Evolutionary conservation across 768 basidiomycete species (phyloP).

Genomic region (Dioszegia crocea): DNA sequence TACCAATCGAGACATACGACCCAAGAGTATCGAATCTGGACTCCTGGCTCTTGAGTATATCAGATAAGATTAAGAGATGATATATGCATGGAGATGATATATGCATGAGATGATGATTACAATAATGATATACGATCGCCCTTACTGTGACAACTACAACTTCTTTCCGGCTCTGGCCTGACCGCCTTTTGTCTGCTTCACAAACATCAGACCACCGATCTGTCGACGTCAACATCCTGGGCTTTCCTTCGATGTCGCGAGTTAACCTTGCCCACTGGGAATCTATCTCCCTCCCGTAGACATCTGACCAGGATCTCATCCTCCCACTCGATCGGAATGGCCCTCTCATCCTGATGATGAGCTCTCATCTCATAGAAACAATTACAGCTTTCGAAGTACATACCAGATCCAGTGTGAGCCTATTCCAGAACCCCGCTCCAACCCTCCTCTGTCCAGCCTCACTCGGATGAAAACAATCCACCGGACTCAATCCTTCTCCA

Average conservation of each 20-base stretch:
- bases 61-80: neutral
- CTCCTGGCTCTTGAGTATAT: neutral
- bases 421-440: conserved; percentile 45
- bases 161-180: too few relatives aligned
- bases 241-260: too few relatives aligned
- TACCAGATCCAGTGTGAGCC: conserved; percentile 30
- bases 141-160: too few relatives aligned
- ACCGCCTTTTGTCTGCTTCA: too few relatives aligned
- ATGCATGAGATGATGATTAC: neutral
- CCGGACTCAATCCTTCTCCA: conserved; percentile 30
- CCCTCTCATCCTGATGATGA: conserved; percentile 22
- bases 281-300: conserved; percentile 35
- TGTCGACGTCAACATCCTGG: too few relatives aligned
- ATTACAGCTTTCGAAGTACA: conserved; percentile 5
- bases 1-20: neutral
- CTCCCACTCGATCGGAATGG: conserved; percentile 34
- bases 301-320: conserved; percentile 35
- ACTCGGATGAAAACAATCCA: conserved; percentile 47
- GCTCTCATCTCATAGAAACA: neutral
- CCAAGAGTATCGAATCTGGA: neutral
- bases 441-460: conserved; percentile 35
- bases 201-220: too few relatives aligned
- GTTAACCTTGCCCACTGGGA: conserved; percentile 24
- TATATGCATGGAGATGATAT: too few relatives aligned
- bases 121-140: too few relatives aligned